Conservation (phyloP, 164 flowering plant genomes). For the Taxillus chinensis region DNA sequence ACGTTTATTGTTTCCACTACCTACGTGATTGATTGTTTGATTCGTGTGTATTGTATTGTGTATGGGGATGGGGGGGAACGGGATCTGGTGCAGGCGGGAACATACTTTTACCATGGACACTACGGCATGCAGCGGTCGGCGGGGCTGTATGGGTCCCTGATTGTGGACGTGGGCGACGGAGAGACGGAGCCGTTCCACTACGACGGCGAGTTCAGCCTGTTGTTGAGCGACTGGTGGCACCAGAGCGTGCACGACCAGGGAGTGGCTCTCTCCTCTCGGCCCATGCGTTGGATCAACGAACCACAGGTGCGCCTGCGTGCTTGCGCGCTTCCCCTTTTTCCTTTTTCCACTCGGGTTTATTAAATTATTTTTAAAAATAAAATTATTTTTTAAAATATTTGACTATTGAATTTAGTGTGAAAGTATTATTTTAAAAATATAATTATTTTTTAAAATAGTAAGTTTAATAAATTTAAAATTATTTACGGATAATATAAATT, state of each 20-base stretch:
- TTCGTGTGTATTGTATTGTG: too few species aligned
- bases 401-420: too few species aligned
- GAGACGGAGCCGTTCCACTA: slow-evolving; percentile 66
- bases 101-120: slow-evolving; percentile 92
- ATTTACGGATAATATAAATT: too few species aligned
- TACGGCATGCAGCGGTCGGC: slow-evolving; percentile 92
- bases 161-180: slow-evolving; percentile 63
- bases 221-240: slow-evolving; percentile 95
- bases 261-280: slow-evolving; percentile 56
- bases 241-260: slow-evolving; percentile 33
- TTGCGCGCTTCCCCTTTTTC: neutral
- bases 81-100: slow-evolving; percentile 52
- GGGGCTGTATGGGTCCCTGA: slow-evolving; percentile 74
- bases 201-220: slow-evolving; percentile 56
- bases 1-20: too few species aligned
- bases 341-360: neutral
- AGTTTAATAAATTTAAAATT: too few species aligned
- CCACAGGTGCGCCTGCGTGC: slow-evolving; percentile 75
- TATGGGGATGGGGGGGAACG: too few species aligned
- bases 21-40: too few species aligned
- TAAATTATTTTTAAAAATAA: neutral
- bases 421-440: too few species aligned
- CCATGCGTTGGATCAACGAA: slow-evolving; percentile 80
- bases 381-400: too few species aligned
- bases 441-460: too few species aligned